phyloP scores from a whole-genome alignment of 768 basidiomycete genomes.

The Xanthoconium purpureum region DNA sequence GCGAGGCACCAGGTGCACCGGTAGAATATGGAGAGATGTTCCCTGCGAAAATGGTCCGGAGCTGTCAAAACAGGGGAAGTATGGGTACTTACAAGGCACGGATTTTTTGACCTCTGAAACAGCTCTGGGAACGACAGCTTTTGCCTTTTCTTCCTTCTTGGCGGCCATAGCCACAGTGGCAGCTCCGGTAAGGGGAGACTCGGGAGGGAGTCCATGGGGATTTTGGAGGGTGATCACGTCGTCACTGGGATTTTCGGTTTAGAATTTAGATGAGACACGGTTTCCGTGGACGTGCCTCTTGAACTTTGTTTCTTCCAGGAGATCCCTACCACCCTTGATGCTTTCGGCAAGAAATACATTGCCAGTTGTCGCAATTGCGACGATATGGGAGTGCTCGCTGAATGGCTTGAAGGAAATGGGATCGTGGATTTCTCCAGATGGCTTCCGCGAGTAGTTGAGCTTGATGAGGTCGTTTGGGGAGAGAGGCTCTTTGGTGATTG shows the following conservation, averaged over 20 bases:
- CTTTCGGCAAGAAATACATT: conserved; percentile 95
- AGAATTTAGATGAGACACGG: background rate
- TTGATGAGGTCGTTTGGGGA: conserved; percentile 69
- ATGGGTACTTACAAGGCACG: conserved; percentile 57
- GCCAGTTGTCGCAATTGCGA: conserved; percentile 83
- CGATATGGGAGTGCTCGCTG: conserved; percentile 93
- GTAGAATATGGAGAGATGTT: conserved; percentile 90
- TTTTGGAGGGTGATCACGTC: conserved; percentile 96
- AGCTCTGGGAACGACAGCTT: conserved; percentile 30
- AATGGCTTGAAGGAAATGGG: conserved; percentile 98
- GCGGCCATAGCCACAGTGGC: conserved; percentile 30
- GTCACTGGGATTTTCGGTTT: conserved; percentile 42
- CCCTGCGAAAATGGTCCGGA: conserved; percentile 45
- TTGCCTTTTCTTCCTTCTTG: conserved; percentile 33
- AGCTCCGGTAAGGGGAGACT: conserved; percentile 41
- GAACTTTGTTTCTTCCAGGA: conserved; percentile 82
- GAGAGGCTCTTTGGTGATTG: conserved; percentile 72
- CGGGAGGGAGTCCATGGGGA: conserved; percentile 70
- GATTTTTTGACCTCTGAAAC: conserved; percentile 46
- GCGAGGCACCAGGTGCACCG: conserved; percentile 85
- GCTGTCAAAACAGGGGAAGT: background rate
- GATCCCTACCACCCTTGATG: conserved; percentile 77
- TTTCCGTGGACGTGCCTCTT: conserved; percentile 57
- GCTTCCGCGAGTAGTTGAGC: conserved; percentile 80
- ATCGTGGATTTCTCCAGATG: conserved; percentile 86